Conservation (phyloP, 2,329 filamentous ascomycete genomes). For the Colletotrichum limetticola region DNA sequence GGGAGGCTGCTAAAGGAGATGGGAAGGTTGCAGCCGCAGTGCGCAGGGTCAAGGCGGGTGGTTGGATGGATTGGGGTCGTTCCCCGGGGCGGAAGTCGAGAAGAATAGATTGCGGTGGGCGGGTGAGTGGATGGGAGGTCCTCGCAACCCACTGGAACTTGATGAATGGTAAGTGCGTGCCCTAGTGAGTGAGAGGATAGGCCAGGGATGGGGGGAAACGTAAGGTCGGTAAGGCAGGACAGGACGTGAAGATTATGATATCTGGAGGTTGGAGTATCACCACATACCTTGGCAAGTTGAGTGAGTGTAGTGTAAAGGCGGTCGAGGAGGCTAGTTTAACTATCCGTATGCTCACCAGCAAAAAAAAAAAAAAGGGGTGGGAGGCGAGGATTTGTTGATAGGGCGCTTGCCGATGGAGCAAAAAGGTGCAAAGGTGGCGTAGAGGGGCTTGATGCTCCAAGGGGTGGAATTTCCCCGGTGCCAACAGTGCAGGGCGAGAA, state of each 20-base stretch:
- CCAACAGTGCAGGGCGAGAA: neutral
- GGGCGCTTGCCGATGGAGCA: neutral
- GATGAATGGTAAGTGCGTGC: slow-evolving; percentile 21
- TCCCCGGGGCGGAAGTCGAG: slow-evolving; percentile 23
- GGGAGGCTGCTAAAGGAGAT: slow-evolving; percentile 19
- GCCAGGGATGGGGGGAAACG: neutral
- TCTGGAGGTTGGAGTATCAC: neutral
- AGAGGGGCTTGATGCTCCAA: slow-evolving; percentile 18
- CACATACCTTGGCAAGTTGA: neutral
- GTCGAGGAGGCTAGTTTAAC: neutral
- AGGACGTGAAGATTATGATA: neutral
- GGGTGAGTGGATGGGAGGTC: slow-evolving; percentile 19
- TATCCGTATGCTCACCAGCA: neutral
- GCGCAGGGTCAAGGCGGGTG: slow-evolving; percentile 31
- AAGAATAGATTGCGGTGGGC: slow-evolving; percentile 32
- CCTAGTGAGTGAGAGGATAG: slow-evolving; percentile 8
- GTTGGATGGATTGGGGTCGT: slow-evolving; percentile 30
- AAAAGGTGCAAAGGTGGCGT: slow-evolving; percentile 11
- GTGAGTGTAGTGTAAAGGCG: neutral
- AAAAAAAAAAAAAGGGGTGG: slow-evolving; percentile 16
- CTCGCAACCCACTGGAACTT: slow-evolving; percentile 24
- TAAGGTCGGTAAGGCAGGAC: neutral
- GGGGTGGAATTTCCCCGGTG: neutral
- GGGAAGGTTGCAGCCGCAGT: slow-evolving; percentile 28
- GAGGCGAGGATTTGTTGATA: slow-evolving; percentile 4